Evolutionary conservation across 2,329 filamentous ascomycete genomes (phyloP), one percentile per base, ranked within the genome.

Genomic region (Monilinia fructigena): DNA sequence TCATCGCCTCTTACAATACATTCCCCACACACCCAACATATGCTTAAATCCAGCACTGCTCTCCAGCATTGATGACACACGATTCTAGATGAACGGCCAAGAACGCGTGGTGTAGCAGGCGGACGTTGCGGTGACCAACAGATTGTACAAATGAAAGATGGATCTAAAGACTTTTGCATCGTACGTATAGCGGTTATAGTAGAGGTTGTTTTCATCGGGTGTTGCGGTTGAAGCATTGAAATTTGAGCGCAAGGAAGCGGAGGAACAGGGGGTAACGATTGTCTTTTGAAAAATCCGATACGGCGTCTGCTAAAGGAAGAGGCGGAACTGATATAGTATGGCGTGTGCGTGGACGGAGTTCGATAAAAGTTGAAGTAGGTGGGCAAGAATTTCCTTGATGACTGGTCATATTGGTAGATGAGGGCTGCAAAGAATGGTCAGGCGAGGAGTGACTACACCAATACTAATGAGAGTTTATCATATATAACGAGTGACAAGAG

Each of bases 1-100:
- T 86, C 83, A 31, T 83, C 80, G 0, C 79, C 82, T 35, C 83
- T 81, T 47, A 80, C 79, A 16, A 86, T 79, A 54, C 84, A 74
- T 73, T 85, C 83, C 26, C 84, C 83, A 69, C 85, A 86, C 35
- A 82, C 83, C 85, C 78, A 86, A 74, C 82, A 86, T 62, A 86
- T 82, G 68, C 83, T 82, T 58, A 86, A 78, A 72, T 85, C 79
- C 60, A 86, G 73, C 2, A 86, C 74, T 1, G 78, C 78, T 10
- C 75, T 70, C 74, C 82, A 80, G 75, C 84, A 87, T 0, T 75
- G 52, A 35, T 72, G 70, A 73, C 84, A 86, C 31, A 81, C 78
- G 4, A 86, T 81, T 3, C 83, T 80, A 3, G 79, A 78, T 0
- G 79, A 78, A 20, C 76, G 77, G 12, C 83, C 83, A 2, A 86